These are phyloP conservation scores for Ascochyta rabiei DNA, from an alignment of 2,329 filamentous ascomycete species.

Conservation along the genomic window DNA sequence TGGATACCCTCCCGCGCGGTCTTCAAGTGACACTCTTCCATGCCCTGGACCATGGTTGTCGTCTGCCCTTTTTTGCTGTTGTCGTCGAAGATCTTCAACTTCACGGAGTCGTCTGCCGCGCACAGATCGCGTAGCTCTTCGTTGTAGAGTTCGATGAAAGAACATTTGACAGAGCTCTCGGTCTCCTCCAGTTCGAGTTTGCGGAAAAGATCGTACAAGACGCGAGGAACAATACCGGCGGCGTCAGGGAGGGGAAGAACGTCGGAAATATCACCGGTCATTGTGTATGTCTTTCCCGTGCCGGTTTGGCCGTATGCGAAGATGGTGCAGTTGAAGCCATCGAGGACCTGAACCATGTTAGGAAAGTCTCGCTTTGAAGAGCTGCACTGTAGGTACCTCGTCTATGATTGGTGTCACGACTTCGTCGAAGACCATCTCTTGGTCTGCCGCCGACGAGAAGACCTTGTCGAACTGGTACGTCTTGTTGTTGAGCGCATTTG, in stretches of 20 bases:
- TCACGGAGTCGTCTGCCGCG: conserved; percentile 77
- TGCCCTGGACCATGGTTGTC: conserved; percentile 89
- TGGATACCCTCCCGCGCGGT: conserved; percentile 84
- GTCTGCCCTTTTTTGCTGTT: conserved; percentile 82
- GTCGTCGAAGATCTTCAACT: conserved; percentile 94
- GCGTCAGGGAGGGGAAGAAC: conserved; percentile 87
- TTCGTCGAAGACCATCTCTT: conserved; percentile 92
- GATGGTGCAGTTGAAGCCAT: conserved; percentile 96
- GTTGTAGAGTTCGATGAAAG: conserved; percentile 98
- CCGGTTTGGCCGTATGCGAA: conserved; percentile 98
- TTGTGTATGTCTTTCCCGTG: conserved; percentile 98
- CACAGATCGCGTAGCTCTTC: conserved; percentile 93
- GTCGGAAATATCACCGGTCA: conserved; percentile 97
- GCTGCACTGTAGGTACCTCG: conserved; percentile 65
- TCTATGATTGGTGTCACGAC: conserved; percentile 91
- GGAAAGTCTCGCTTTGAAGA: neutral
- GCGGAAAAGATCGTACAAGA: conserved; percentile 83
- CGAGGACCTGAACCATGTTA: conserved; percentile 71
- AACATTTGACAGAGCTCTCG: conserved; percentile 93
- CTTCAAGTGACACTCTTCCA: conserved; percentile 95
- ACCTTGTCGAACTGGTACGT: conserved; percentile 97
- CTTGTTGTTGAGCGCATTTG: conserved; percentile 92
- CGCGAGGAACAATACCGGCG: conserved; percentile 93
- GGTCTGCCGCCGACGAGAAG: conserved; percentile 92
- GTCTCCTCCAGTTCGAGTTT: conserved; percentile 77